phyloP scores from a whole-genome alignment of 495 filamentous ascomycete genomes.

The Aspergillus sclerotiicarbonarius region DNA sequence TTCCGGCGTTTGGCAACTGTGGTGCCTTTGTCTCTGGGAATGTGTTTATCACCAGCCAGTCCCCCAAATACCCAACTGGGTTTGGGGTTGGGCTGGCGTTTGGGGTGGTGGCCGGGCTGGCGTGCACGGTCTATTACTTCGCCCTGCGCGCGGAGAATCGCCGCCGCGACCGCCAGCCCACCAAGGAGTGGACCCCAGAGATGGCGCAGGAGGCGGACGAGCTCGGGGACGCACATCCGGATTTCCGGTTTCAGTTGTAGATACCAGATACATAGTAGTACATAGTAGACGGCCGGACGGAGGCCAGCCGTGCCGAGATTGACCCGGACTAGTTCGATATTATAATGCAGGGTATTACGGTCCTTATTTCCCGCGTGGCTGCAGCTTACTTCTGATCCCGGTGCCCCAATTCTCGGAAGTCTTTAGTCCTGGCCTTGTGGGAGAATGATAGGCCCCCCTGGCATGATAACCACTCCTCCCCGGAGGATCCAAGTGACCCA shows the following conservation, averaged over 20 bases:
- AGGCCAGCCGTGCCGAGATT: no score
- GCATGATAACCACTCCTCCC: no score
- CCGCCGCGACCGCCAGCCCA: conserved; percentile 34
- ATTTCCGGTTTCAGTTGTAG: conserved; percentile 43
- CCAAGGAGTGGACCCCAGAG: conserved; percentile 48
- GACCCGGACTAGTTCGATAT: no score
- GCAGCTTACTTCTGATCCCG: no score
- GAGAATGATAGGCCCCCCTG: no score
- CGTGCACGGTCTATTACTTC: conserved; percentile 39
- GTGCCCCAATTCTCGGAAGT: no score
- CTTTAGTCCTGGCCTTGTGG: no score
- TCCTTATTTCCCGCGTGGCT: no score
- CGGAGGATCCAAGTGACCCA: no score
- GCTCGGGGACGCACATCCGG: conserved; percentile 59
- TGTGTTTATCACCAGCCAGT: conserved; percentile 49
- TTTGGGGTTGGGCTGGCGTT: conserved; percentile 49
- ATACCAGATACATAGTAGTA: no score
- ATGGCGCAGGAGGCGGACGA: conserved; percentile 51
- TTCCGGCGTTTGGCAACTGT: conserved; percentile 53
- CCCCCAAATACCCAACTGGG: conserved; percentile 49
- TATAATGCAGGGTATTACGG: no score
- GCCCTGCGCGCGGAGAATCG: conserved; percentile 50
- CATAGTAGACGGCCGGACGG: no score
- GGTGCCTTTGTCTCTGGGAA: conserved; percentile 54
- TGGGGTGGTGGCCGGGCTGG: conserved; percentile 47